Base-by-base conservation (phyloP, 441 rosid species). In the Pelargonium cotyledonis region DNA sequence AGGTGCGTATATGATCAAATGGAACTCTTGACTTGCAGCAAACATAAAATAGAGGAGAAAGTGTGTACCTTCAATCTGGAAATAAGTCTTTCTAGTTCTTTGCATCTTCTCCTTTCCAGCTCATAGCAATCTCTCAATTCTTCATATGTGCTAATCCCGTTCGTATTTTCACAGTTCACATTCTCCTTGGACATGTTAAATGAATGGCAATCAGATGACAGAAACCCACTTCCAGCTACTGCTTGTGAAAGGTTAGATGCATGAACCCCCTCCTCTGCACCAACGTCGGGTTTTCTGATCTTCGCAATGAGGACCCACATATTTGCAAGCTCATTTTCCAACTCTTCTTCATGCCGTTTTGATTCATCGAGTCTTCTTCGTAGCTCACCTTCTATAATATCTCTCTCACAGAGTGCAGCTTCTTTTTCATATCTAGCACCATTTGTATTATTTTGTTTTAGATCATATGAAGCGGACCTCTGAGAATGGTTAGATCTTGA, bases 271-370 rank as follows among this genome's bases (percentile, higher is more conserved):
- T 69, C 69, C 53, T 81, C 79, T 12, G 69, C 65, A 76, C 67
- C 73, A 35, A 44, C 18, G 61, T 83, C 81, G 23, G 75, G 73
- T 63, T 81, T 83, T 73, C 76, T 82, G 78, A 80, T 65, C 81
- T 81, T 84, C 44, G 86, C 83, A 55, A 88, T 81, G 68, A 82
- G 80, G 72, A 77, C 71, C 91, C 90, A 88, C 87, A 82, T 80
- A 74, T 79, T 84, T 58, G 89, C 88, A 75, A 88, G 88, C 75
- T 84, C 88, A 67, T 75, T 85, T 75, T 86, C 91, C 70, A 88
- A 69, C 58, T 82, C 79, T 78, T 77, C 81, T 82, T 85, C 88
- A 21, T 31, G 86, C 61, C 46, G 74, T 68, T 86, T 86, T 61
- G 85, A 82, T 81, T 83, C 87, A 64, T 79, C 73, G 55, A 85